Base-by-base conservation (phyloP, 2,329 filamentous ascomycete species). In the Fusarium humuli region DNA sequence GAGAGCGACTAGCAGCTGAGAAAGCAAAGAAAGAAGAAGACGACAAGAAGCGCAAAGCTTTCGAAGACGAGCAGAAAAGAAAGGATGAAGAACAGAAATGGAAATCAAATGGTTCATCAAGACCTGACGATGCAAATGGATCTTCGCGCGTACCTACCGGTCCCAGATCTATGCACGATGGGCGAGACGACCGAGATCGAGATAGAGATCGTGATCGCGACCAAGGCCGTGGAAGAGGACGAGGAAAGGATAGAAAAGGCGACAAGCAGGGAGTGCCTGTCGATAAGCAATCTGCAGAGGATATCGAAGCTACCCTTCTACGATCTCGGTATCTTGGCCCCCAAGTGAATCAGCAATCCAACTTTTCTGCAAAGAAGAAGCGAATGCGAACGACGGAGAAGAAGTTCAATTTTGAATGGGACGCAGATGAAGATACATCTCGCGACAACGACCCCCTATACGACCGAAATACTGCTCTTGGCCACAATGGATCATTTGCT, bases 331-430 rank as follows among this genome's bases (percentile, higher is more conserved):
- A 99, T 77, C 94, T 98, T 87, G 96, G 96, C 5, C 92, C 93
- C 2, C 93, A 97, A 70, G 89, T 92, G 55, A 97, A 96, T 71
- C 88, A 91, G 69, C 87, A 85, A 60, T 94, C 92, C 7, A 97
- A 88, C 40, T 98, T 98, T 77, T 97, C 94, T 0, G 94, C 94
- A 2, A 93, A 96, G 83, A 99, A 98, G 87, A 98, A 98, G 84
- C 88, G 95, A 60, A 92, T 93, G 83, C 88, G 95, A 67, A 97
- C 94, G 2, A 96, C 93, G 2, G 95, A 97, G 77, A 94, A 94
- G 81, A 98, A 99, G 79, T 99, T 99, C 84, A 99, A 98, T 76
- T 99, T 99, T 75, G 96, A 97, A 75, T 99, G 96, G 96, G 97
- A 97, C 73, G 88, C 90, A 2, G 93, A 97, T 66, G 96, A 99